A percentile compares a stretch with the other conserved stretches of the same genome.
These are phyloP conservation scores for Boletus sp. DNA, from an alignment of 768 basidiomycete genomes.

Conservation along the genomic window DNA sequence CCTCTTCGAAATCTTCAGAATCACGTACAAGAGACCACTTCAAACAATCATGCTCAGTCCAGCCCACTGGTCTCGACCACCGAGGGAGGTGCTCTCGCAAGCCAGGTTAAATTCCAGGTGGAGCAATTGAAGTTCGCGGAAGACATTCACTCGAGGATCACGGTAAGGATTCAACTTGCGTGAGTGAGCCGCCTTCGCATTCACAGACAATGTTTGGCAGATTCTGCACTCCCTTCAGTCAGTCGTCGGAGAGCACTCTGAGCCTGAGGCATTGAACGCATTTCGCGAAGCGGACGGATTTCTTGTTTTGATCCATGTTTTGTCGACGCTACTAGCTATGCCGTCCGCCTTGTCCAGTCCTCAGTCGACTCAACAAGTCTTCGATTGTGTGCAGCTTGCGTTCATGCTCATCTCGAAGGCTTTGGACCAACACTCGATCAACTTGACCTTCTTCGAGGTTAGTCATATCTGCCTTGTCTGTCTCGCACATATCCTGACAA, in stretches of 20 bases:
- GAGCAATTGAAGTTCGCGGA: conserved; percentile 66
- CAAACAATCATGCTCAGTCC: conserved; percentile 28
- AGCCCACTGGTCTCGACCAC: background rate
- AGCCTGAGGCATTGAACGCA: conserved; percentile 59
- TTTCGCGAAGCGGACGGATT: conserved; percentile 86
- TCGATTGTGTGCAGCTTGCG: conserved; percentile 57
- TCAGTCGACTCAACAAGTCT: conserved; percentile 39
- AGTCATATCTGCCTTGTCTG: conserved; percentile 31
- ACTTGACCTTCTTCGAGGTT: conserved; percentile 68
- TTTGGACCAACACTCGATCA: conserved; percentile 52
- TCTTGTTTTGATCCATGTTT: conserved; percentile 66
- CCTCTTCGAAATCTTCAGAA: conserved; percentile 59
- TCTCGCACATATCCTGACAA: conserved; percentile 13
- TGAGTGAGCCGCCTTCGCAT: background rate
- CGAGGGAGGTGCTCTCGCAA: conserved; percentile 3
- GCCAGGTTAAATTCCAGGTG: conserved; percentile 67
- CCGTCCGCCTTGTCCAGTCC: conserved; percentile 29
- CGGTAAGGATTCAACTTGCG: conserved; percentile 41
- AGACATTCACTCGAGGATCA: conserved; percentile 42
- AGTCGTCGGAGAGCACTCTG: conserved; percentile 62
- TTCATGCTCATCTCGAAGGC: conserved; percentile 67
- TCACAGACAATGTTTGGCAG: conserved; percentile 34
- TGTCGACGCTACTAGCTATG: conserved; percentile 52
- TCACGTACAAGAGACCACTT: conserved; percentile 28
- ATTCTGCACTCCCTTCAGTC: conserved; percentile 64